Conservation (phyloP, 495 filamentous ascomycete genomes). For the Penicilliopsis zonata region DNA sequence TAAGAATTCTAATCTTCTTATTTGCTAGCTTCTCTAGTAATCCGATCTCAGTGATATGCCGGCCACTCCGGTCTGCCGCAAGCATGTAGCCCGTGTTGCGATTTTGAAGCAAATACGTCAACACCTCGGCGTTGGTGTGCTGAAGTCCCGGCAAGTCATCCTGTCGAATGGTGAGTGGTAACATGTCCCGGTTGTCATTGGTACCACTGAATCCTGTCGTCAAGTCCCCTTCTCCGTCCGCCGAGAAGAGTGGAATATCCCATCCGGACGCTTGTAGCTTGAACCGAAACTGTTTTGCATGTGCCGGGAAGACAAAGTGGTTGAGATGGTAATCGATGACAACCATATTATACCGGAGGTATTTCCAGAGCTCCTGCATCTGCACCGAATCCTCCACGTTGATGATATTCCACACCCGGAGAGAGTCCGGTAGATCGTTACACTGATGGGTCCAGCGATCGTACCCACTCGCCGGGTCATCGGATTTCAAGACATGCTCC, state of each 20-base stretch:
- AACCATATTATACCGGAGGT: conserved; percentile 33
- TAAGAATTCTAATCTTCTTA: conserved; percentile 39
- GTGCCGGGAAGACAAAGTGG: conserved; percentile 47
- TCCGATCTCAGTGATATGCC: conserved; percentile 2
- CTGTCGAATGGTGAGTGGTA: conserved; percentile 47
- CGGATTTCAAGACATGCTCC: conserved; percentile 35
- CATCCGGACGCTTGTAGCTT: conserved; percentile 58
- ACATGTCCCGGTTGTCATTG: conserved; percentile 45
- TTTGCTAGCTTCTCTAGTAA: conserved; percentile 31
- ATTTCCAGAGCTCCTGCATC: conserved; percentile 33
- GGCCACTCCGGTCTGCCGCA: background rate
- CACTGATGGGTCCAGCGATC: conserved; percentile 34
- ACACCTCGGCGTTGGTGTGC: conserved; percentile 54
- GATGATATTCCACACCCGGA: conserved; percentile 39
- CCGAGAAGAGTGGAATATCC: conserved; percentile 36
- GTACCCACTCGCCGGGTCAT: conserved; percentile 45
- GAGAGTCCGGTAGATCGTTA: conserved; percentile 17
- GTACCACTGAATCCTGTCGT: conserved; percentile 65
- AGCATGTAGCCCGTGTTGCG: conserved; percentile 7
- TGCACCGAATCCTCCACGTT: conserved; percentile 43
- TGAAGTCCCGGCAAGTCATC: conserved; percentile 39
- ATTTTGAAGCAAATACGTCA: conserved; percentile 38
- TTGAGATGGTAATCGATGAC: conserved; percentile 50
- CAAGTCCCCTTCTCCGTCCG: conserved; percentile 4
- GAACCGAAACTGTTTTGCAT: conserved; percentile 46